Evolutionary conservation across 345 rosid species (phyloP).

Genomic region (Sisymbrium altissimum): DNA sequence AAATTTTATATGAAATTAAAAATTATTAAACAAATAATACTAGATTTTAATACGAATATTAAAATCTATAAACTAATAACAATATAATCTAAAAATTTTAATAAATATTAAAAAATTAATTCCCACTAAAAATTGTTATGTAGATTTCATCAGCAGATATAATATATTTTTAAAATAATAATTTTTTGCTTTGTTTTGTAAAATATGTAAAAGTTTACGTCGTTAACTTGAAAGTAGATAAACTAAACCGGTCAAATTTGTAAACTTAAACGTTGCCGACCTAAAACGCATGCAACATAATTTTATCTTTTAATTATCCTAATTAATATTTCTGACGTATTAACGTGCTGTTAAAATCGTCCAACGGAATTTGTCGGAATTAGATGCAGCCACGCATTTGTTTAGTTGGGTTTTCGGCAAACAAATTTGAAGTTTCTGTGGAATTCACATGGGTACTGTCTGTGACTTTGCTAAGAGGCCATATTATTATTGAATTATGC

Average conservation of each 20-base stretch:
- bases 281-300: background rate
- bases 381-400: background rate
- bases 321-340: background rate
- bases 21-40: too few species aligned
- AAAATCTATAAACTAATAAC: too few species aligned
- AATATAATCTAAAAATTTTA: too few species aligned
- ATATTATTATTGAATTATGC: too few species aligned
- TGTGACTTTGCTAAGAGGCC: too few species aligned
- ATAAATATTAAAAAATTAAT: too few species aligned
- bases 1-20: too few species aligned
- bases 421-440: background rate
- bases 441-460: background rate
- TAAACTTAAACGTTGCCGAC: conserved; percentile 11
- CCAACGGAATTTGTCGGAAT: background rate
- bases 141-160: background rate
- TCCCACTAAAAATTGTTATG: too few species aligned
- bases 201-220: background rate
- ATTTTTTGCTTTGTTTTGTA: background rate
- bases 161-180: background rate
- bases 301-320: background rate
- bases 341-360: background rate
- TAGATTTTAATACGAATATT: too few species aligned
- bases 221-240: background rate
- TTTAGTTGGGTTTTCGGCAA: background rate
- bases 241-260: too few species aligned